Evolutionary conservation across 228 moss, liverwort and hornwort genomes (phyloP).

Genomic region (Sphagnum magellanicum): DNA sequence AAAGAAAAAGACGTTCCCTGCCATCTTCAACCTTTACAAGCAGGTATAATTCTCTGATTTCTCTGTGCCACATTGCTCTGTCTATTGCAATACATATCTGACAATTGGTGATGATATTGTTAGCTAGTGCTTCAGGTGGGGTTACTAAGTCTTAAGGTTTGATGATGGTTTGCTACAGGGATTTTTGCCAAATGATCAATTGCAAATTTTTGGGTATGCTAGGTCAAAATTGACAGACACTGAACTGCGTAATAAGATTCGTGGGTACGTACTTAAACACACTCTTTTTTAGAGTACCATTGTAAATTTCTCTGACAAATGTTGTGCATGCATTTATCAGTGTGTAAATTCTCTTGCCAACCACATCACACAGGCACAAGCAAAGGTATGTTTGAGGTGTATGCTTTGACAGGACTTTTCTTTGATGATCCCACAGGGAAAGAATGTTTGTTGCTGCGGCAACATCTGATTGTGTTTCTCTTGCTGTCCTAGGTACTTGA

Average conservation of each 20-base stretch:
- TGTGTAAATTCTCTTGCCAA: too few species aligned
- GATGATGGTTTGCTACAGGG: conserved; percentile 14
- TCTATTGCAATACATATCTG: too few species aligned
- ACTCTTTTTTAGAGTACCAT: neutral
- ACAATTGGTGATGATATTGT: too few species aligned
- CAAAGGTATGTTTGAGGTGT: too few species aligned
- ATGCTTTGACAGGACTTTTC: neutral
- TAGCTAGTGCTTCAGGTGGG: too few species aligned
- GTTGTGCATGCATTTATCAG: too few species aligned
- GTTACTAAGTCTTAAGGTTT: neutral
- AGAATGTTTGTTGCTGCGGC: neutral
- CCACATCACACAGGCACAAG: too few species aligned
- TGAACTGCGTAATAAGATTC: conserved; percentile 30
- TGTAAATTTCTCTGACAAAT: neutral
- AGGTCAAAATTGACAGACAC: conserved; percentile 26
- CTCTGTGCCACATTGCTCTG: too few species aligned
- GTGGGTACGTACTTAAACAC: conserved; percentile 6
- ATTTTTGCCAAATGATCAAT: conserved; percentile 31
- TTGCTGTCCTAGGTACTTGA: conserved; percentile 7
- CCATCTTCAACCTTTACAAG: conserved; percentile 51
- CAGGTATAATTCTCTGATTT: neutral
- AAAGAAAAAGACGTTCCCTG: conserved; percentile 58
- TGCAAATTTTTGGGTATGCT: conserved; percentile 42
- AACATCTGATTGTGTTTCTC: neutral
- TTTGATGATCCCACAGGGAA: neutral